Evolutionary conservation across 495 filamentous ascomycete genomes (phyloP).

Genomic region (Neurospora sp.): DNA sequence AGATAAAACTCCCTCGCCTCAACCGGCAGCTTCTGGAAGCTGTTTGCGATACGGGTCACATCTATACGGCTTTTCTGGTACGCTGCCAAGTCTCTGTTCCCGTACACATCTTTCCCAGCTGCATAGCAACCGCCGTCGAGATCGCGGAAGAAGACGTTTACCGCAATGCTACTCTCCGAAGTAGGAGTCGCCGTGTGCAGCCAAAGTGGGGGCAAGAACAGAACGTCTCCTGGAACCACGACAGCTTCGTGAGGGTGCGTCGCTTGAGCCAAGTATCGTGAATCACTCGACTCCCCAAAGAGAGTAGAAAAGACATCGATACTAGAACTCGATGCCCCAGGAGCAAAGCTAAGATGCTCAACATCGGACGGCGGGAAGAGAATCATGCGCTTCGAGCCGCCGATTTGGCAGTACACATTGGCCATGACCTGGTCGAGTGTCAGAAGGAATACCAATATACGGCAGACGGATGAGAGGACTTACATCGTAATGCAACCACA

Average conservation of each 20-base stretch:
- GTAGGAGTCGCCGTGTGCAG: constrained; percentile 65
- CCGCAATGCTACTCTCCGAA: constrained; percentile 55
- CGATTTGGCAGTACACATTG: constrained; percentile 76
- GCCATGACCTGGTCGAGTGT: constrained; percentile 58
- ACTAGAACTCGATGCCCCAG: constrained; percentile 71
- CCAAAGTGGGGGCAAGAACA: constrained; percentile 79
- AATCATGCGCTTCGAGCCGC: constrained; percentile 58
- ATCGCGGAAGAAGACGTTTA: constrained; percentile 80
- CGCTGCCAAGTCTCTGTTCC: constrained; percentile 72
- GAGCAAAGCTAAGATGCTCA: constrained; percentile 53
- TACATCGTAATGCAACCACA: constrained; percentile 93
- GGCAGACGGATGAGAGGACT: constrained; percentile 11
- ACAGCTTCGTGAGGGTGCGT: constrained; percentile 58
- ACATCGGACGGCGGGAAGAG: constrained; percentile 75
- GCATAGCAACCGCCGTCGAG: constrained; percentile 55
- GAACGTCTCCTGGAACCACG: constrained; percentile 58
- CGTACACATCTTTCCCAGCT: constrained; percentile 73
- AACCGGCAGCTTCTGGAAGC: constrained; percentile 55
- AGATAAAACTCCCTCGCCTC: constrained; percentile 68
- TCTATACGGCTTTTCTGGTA: constrained; percentile 75
- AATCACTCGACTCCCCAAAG: constrained; percentile 9
- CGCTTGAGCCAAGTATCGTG: constrained; percentile 30
- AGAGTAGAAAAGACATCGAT: constrained; percentile 51
- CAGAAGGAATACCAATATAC: background rate
- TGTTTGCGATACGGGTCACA: constrained; percentile 53